These are phyloP conservation scores for Yarrowia sp. DNA, from an alignment of 805 yeast genomes.

Conservation along the genomic window DNA sequence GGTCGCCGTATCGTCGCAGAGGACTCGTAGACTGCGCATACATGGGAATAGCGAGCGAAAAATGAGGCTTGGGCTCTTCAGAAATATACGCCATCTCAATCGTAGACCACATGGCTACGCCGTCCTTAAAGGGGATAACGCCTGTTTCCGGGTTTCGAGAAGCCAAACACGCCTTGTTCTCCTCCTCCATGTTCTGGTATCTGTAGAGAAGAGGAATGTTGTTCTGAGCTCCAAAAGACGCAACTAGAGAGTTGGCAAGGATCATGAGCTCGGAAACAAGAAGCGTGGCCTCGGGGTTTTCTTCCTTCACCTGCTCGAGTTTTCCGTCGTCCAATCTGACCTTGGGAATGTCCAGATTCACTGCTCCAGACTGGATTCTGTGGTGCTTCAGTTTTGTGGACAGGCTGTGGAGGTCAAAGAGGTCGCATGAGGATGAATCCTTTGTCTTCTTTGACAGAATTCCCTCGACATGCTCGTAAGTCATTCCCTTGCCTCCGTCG, in stretches of 20 bases:
- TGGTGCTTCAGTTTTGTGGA: slow-evolving; percentile 39
- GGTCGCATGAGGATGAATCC: too few relatives aligned
- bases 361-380: slow-evolving; percentile 45
- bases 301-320: slow-evolving; percentile 35
- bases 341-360: slow-evolving; percentile 37
- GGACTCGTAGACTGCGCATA: slow-evolving; percentile 88
- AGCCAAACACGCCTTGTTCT: neutral
- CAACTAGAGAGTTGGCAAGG: slow-evolving; percentile 56
- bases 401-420: slow-evolving; percentile 39
- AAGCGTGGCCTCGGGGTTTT: slow-evolving; percentile 50
- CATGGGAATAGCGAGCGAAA: slow-evolving; percentile 57
- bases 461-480: slow-evolving; percentile 62
- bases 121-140: slow-evolving; percentile 5
- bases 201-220: slow-evolving; percentile 37
- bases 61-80: slow-evolving; percentile 50
- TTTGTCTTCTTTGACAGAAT: slow-evolving; percentile 43
- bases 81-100: slow-evolving; percentile 42
- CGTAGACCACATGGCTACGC: neutral
- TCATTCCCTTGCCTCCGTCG: slow-evolving; percentile 36
- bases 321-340: slow-evolving; percentile 23
- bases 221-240: slow-evolving; percentile 32
- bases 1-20: slow-evolving; percentile 75
- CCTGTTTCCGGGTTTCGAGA: neutral
- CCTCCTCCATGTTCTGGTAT: slow-evolving; percentile 31
- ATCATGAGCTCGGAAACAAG: slow-evolving; percentile 87